A percentile compares a stretch with the other conserved stretches of the same genome.
phyloP scores from a whole-genome alignment of 2,329 filamentous ascomycete genomes.

The Xylaria sp. region DNA sequence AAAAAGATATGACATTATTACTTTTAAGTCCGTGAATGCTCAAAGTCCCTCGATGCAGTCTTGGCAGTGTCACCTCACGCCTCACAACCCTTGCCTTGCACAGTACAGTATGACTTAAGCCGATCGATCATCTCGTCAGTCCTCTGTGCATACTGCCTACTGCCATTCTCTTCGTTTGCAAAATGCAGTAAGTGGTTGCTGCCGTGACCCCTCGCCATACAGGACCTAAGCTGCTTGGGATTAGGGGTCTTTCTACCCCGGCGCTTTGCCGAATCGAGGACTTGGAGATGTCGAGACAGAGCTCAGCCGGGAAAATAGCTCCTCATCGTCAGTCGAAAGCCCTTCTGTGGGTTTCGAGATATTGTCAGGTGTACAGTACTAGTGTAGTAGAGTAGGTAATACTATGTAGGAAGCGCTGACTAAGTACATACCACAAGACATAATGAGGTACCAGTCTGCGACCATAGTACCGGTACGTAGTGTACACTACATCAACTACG shows the following conservation, averaged over 20 bases:
- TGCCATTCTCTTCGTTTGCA: background rate
- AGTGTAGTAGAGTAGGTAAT: background rate
- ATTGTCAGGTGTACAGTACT: background rate
- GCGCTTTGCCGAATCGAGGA: background rate
- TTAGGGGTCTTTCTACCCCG: background rate
- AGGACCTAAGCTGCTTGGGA: background rate
- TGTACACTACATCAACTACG: background rate
- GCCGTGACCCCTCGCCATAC: background rate
- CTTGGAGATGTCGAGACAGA: background rate
- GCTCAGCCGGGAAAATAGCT: background rate
- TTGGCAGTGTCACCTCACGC: slow-evolving; percentile 34
- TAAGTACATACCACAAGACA: no score
- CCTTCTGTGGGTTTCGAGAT: slow-evolving; percentile 10
- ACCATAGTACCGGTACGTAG: background rate
- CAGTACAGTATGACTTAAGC: slow-evolving; percentile 21
- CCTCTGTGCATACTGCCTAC: background rate
- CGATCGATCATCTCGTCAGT: slow-evolving; percentile 9
- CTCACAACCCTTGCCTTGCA: slow-evolving; percentile 22
- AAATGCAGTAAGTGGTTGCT: background rate
- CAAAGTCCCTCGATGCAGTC: slow-evolving; percentile 26
- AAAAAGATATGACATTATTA: slow-evolving; percentile 29
- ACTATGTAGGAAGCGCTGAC: background rate
- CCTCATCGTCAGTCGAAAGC: background rate
- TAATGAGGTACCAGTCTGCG: no score
- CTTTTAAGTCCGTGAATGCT: slow-evolving; percentile 7